phyloP scores from a whole-genome alignment of 2,329 filamentous ascomycete species.

The Aplosporella prunicola region DNA sequence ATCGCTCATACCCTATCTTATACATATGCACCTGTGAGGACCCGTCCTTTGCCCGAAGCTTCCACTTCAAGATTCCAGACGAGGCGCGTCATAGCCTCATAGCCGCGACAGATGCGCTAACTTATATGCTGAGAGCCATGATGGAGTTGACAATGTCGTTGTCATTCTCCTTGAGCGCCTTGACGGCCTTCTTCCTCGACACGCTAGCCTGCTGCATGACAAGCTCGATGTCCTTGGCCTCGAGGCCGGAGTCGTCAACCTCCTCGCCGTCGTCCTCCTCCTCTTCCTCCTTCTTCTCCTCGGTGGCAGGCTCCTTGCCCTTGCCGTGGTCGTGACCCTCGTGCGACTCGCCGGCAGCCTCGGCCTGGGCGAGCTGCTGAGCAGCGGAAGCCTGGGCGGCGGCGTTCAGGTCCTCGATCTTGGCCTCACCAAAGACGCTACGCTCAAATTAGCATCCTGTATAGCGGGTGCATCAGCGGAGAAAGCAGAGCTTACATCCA shows the following conservation, averaged over 20 bases:
- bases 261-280: conserved; percentile 93
- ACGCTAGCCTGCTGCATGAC: conserved; percentile 98
- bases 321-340: conserved; percentile 53
- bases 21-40: conserved; percentile 7
- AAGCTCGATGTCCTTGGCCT: conserved; percentile 98
- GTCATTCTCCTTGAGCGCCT: conserved; percentile 97
- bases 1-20: conserved; percentile 8
- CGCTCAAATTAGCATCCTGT: conserved; percentile 17
- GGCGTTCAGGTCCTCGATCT: conserved; percentile 99
- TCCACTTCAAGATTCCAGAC: conserved; percentile 3
- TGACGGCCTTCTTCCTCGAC: conserved; percentile 96
- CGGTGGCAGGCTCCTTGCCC: conserved; percentile 47
- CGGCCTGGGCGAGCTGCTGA: conserved; percentile 79
- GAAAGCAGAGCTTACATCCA: conserved; percentile 68
- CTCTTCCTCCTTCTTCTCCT: conserved; percentile 59
- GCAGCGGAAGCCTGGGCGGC: conserved; percentile 92
- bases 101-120: conserved; percentile 1
- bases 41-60: conserved; percentile 9
- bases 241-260: conserved; percentile 85
- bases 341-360: conserved; percentile 56
- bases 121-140: conserved; percentile 70
- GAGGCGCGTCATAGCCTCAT: not conserved
- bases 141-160: conserved; percentile 99
- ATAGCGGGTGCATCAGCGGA: conserved; percentile 1
- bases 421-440: conserved; percentile 98